Percentiles rank a stretch among this genome's conserved stretches.
phyloP scores from a whole-genome alignment of 2,329 filamentous ascomycete genomes.

The Beauveria asiatica region DNA sequence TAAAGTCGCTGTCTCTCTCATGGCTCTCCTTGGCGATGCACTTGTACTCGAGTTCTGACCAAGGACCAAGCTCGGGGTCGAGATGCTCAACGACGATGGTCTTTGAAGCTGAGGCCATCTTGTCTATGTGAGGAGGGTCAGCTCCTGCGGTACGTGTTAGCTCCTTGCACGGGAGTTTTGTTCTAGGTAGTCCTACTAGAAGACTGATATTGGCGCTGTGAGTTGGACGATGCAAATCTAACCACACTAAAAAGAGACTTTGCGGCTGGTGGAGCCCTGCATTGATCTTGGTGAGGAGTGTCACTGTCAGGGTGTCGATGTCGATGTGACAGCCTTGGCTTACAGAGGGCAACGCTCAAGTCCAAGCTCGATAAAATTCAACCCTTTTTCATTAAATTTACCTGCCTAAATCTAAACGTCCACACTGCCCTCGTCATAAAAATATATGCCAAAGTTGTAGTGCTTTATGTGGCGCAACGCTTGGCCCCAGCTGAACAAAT shows the following conservation, averaged over 20 bases:
- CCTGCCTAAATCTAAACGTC: no score
- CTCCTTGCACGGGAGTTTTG: neutral
- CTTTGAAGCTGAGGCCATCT: conserved; percentile 41
- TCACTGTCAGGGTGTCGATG: neutral
- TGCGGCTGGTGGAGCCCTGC: conserved; percentile 1
- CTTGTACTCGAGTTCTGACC: conserved; percentile 90
- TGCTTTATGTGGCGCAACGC: neutral
- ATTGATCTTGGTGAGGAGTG: neutral
- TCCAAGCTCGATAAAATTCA: neutral
- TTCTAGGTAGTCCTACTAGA: neutral
- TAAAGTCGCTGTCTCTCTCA: conserved; percentile 58
- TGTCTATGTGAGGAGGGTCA: neutral
- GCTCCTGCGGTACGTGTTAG: neutral
- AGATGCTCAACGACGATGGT: conserved; percentile 95
- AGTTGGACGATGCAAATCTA: neutral
- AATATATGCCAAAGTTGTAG: neutral
- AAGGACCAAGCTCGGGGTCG: conserved; percentile 85
- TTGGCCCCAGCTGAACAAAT: neutral
- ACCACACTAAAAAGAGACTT: conserved; percentile 9
- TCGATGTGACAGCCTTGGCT: neutral
- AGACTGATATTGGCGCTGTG: neutral
- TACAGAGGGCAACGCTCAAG: neutral
- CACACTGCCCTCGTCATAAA: no score
- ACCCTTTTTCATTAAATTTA: no score
- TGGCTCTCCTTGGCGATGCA: conserved; percentile 78